A percentile compares a stretch with the other conserved stretches of the same genome.
These are phyloP conservation scores for Yueomyces sinensis DNA, from an alignment of 805 yeast species.

Conservation along the genomic window DNA sequence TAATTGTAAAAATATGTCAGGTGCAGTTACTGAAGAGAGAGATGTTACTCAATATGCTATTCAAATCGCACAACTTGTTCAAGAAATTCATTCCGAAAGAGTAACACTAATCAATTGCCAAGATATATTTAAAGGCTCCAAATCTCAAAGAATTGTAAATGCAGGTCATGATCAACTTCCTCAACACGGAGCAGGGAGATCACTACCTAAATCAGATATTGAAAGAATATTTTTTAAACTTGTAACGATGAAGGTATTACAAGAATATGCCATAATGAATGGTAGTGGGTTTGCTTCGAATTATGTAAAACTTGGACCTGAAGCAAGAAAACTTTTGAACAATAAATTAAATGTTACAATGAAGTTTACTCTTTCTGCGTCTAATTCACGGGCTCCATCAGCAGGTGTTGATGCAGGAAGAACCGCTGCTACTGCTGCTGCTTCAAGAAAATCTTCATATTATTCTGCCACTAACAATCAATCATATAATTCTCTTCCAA, in stretches of 20 bases:
- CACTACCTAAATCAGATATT: constrained; percentile 49
- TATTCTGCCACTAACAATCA: background rate
- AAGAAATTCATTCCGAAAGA: constrained; percentile 37
- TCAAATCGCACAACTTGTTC: constrained; percentile 46
- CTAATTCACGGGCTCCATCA: constrained; percentile 9
- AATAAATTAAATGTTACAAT: constrained; percentile 36
- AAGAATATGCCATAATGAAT: constrained; percentile 61
- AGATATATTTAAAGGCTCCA: constrained; percentile 70
- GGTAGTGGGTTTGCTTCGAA: constrained; percentile 71
- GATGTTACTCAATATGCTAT: constrained; percentile 61
- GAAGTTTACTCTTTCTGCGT: constrained; percentile 29
- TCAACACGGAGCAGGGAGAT: constrained; percentile 62
- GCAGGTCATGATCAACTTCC: constrained; percentile 47
- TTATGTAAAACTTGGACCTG: constrained; percentile 51
- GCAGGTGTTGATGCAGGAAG: background rate
- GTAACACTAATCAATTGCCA: constrained; percentile 74
- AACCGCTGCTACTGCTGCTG: background rate
- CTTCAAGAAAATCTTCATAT: background rate
- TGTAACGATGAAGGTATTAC: constrained; percentile 48
- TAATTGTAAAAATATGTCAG: constrained; percentile 45
- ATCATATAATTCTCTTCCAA: background rate
- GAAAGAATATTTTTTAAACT: constrained; percentile 77
- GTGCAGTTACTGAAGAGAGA: constrained; percentile 32
- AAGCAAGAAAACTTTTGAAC: constrained; percentile 35
- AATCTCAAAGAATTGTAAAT: constrained; percentile 42